Percentiles rank a stretch among this genome's conserved stretches.
phyloP scores from a whole-genome alignment of 345 rosid species.

The Zanthoxylum bungeanum region DNA sequence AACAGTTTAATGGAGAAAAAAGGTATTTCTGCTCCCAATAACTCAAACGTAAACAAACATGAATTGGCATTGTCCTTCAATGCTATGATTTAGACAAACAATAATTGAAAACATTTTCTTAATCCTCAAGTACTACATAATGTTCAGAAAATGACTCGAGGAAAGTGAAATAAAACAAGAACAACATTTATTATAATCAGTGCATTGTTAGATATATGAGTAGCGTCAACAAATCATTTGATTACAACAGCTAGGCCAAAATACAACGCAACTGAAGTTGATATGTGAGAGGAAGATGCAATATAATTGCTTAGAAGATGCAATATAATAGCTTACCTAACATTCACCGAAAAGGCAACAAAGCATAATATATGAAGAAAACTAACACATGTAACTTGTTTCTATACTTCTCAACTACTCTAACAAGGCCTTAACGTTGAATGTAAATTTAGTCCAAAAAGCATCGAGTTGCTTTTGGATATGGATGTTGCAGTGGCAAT shows the following conservation, averaged over 20 bases:
- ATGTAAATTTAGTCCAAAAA: too few species aligned
- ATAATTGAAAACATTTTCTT: background rate
- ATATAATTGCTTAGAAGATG: too few species aligned
- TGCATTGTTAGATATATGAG: conserved; percentile 12
- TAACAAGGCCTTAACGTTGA: too few species aligned
- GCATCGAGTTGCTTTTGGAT: too few species aligned
- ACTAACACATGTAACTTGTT: too few species aligned
- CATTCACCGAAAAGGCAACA: too few species aligned
- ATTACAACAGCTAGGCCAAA: too few species aligned
- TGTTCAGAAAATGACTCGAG: background rate
- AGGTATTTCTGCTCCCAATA: background rate
- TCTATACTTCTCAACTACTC: too few species aligned
- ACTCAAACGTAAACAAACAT: background rate
- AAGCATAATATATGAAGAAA: too few species aligned
- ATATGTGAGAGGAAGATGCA: too few species aligned
- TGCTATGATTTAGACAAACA: background rate
- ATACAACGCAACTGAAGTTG: too few species aligned
- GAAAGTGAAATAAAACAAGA: background rate
- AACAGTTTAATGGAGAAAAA: background rate
- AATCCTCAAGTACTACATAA: background rate
- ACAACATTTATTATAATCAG: background rate
- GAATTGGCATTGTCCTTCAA: background rate
- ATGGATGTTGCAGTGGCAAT: conserved; percentile 10
- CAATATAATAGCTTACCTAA: too few species aligned
- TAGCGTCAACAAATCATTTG: background rate